phyloP scores from a whole-genome alignment of 345 rosid species.

The Brassica carinata region DNA sequence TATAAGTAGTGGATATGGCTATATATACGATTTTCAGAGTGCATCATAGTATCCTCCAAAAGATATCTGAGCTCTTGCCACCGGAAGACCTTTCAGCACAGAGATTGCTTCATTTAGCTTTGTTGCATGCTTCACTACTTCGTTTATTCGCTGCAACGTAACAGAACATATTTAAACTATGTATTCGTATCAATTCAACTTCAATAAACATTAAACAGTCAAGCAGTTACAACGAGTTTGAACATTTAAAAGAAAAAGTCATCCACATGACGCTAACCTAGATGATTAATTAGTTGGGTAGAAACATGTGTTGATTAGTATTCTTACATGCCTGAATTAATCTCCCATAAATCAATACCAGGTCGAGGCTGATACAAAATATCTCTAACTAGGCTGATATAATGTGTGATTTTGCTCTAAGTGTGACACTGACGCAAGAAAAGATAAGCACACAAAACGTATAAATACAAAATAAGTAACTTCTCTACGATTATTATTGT shows the following conservation, averaged over 20 bases:
- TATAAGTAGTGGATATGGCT: no score
- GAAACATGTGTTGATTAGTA: not conserved
- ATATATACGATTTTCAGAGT: not conserved
- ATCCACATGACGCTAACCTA: not conserved
- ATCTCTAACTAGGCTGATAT: no score
- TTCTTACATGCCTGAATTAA: not conserved
- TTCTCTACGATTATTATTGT: no score
- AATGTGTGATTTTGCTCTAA: not conserved
- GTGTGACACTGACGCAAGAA: no score
- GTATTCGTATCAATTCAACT: not conserved
- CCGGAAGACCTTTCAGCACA: conserved; percentile 67
- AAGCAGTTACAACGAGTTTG: not conserved
- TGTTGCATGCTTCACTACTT: conserved; percentile 60
- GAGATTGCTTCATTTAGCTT: conserved; percentile 62
- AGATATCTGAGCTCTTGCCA: conserved; percentile 74
- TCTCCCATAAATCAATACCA: no score
- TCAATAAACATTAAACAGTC: not conserved
- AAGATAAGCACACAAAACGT: no score
- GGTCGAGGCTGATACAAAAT: no score
- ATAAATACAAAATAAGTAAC: no score
- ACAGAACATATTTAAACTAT: not conserved
- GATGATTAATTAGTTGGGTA: not conserved
- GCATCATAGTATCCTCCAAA: conserved; percentile 76
- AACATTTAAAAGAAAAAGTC: not conserved
- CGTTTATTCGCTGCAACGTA: conserved; percentile 63